Base-by-base conservation (phyloP, 2,329 filamentous ascomycete species). In the Tolypocladium guangdongense region DNA sequence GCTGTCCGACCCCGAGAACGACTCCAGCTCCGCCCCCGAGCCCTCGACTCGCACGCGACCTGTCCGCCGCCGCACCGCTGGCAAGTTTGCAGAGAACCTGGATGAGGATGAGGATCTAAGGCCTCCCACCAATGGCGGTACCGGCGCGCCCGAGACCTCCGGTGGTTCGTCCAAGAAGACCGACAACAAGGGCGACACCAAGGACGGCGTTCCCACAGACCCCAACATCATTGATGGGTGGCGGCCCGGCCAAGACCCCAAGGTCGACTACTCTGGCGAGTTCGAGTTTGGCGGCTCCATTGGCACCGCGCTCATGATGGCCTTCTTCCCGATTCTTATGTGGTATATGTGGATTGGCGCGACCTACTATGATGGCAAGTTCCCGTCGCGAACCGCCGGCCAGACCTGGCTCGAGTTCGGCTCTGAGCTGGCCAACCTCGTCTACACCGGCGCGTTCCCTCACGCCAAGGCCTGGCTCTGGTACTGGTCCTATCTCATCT, bases 261-360 rank as follows among this genome's bases (percentile, higher is more conserved):
- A 78, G 68, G 60, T 86, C 54, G 83, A 87, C 70, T 74, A 78
- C 63, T 83, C 81, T 2, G 81, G 78, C 58, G 74, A 80, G 58
- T 80, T 82, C 61, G 95, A 99, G 67, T 99, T 97, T 66, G 92
- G 92, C 58, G 93, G 93, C 55, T 84, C 88, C 3, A 67, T 79
- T n/a, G 92, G 93, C 53, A 86, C 91, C 43, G 72, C 80, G 18
- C 75, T 81, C 60, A 90, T 96, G 82, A 97, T 97, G 90, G 78
- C 90, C 57, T 83, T 87, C 47, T 99, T 97, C 71, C 93, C 93
- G n/a, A 57, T 85, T 38, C 80, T 99, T 62, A 97, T 97, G 92
- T 96, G 89, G 80, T 97, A 96, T 74, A 96, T 99, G 91, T 97
- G 91, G 91, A 85, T 95, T 69, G 93, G 93, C 50, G 88, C 92